These are phyloP conservation scores for Epipyxis sp. DNA, from an alignment of 108 stramenopile species.

Conservation along the genomic window DNA sequence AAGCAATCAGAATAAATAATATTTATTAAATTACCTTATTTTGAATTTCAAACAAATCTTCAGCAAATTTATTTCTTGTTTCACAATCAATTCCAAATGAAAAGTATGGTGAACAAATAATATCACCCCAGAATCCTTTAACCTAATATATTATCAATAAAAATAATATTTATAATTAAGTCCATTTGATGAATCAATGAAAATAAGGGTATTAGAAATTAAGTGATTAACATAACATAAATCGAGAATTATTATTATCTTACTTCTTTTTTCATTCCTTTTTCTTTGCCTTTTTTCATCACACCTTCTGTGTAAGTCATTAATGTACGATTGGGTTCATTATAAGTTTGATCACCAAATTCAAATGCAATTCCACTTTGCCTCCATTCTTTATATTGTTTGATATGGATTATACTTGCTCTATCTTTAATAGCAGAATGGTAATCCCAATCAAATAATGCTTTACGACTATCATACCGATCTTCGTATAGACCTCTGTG, in stretches of 20 bases:
- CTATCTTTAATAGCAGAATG: conserved; percentile 50
- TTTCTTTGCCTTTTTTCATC: conserved; percentile 44
- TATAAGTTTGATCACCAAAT: conserved; percentile 64
- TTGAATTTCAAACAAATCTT: conserved; percentile 56
- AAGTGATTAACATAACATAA: too few relatives aligned
- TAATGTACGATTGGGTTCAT: conserved; percentile 59
- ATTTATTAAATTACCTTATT: conserved; percentile 51
- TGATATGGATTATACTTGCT: conserved; percentile 65
- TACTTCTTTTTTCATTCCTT: conserved; percentile 24
- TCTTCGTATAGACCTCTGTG: conserved; percentile 56
- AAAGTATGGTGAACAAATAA: conserved; percentile 59
- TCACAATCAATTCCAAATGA: conserved; percentile 61
- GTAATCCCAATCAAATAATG: conserved; percentile 65
- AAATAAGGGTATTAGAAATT: too few relatives aligned
- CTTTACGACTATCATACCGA: conserved; percentile 59
- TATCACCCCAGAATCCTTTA: conserved; percentile 67
- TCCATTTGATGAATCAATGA: too few relatives aligned
- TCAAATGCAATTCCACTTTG: conserved; percentile 65
- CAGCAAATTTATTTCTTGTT: conserved; percentile 48
- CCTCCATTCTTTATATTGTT: conserved; percentile 65
- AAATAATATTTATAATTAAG: too few relatives aligned
- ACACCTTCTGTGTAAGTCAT: conserved; percentile 46
- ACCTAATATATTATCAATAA: too few relatives aligned
- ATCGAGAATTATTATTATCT: too few relatives aligned
- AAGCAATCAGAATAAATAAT: too few relatives aligned